Conservation (phyloP, 495 filamentous ascomycete genomes). For the Hamigera avellanea region DNA sequence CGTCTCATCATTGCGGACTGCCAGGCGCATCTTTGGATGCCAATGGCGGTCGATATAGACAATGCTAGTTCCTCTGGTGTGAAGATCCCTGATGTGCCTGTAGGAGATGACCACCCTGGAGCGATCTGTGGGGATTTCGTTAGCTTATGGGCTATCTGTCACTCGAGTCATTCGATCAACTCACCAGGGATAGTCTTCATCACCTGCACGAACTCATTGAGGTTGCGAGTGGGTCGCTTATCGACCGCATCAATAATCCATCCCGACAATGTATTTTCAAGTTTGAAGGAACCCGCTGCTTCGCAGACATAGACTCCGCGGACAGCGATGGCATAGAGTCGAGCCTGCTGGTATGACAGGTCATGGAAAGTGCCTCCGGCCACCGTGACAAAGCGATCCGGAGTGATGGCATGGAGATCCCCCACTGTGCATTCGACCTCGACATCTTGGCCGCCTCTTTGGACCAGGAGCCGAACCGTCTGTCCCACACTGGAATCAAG, state of each 20-base stretch:
- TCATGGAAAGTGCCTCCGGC: slow-evolving; percentile 90
- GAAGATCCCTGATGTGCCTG: slow-evolving; percentile 88
- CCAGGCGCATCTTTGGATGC: slow-evolving; percentile 86
- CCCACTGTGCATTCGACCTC: slow-evolving; percentile 79
- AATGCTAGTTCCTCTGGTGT: slow-evolving; percentile 88
- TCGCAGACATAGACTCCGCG: slow-evolving; percentile 94
- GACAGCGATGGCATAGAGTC: slow-evolving; percentile 82
- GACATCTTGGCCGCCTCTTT: slow-evolving; percentile 78
- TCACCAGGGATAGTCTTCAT: slow-evolving; percentile 69
- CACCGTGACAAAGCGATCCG: slow-evolving; percentile 89
- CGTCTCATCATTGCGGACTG: slow-evolving; percentile 79
- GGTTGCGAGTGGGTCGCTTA: slow-evolving; percentile 74
- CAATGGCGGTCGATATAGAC: slow-evolving; percentile 91
- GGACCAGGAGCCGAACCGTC: slow-evolving; percentile 63
- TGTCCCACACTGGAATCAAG: slow-evolving; percentile 77
- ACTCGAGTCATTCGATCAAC: neutral
- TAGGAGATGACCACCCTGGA: slow-evolving; percentile 87
- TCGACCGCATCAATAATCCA: slow-evolving; percentile 93
- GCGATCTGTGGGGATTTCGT: slow-evolving; percentile 41
- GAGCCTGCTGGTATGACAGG: slow-evolving; percentile 91
- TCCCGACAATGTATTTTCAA: slow-evolving; percentile 80
- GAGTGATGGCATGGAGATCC: slow-evolving; percentile 88
- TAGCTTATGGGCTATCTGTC: neutral
- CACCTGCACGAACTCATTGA: slow-evolving; percentile 83
- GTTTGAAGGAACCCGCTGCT: slow-evolving; percentile 85